These are phyloP conservation scores for Amylocarpus encephaloides DNA, from an alignment of 2,329 filamentous ascomycete species.

Conservation along the genomic window DNA sequence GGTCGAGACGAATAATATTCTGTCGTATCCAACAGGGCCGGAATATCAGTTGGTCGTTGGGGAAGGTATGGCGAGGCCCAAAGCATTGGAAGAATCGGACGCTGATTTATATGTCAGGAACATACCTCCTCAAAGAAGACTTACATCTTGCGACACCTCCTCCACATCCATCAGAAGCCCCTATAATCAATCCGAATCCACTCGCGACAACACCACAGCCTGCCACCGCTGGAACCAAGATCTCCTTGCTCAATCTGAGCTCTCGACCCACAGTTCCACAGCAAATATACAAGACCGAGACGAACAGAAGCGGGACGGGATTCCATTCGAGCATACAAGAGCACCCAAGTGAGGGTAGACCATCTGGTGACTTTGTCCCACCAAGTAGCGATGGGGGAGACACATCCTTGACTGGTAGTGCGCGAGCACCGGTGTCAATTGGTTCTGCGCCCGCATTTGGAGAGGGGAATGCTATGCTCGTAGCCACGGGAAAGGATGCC, in stretches of 20 bases:
- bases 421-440: conserved; percentile 27
- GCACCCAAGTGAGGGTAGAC: conserved; percentile 52
- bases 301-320: conserved; percentile 43
- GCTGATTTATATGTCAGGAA: conserved; percentile 48
- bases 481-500: conserved; percentile 59
- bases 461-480: conserved; percentile 72
- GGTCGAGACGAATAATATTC: conserved; percentile 89
- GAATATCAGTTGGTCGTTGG: conserved; percentile 89
- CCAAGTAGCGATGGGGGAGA: conserved; percentile 50
- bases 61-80: conserved; percentile 56
- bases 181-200: conserved; percentile 80
- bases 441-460: conserved; percentile 65
- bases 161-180: conserved; percentile 89
- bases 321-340: conserved; percentile 51
- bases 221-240: conserved; percentile 76
- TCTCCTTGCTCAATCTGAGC: conserved; percentile 58
- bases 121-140: conserved; percentile 85
- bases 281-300: conserved; percentile 46
- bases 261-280: conserved; percentile 38
- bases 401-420: conserved; percentile 44
- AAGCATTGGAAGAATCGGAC: not conserved
- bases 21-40: conserved; percentile 71
- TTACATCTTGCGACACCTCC: conserved; percentile 88
- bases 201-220: conserved; percentile 78
- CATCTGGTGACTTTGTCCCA: conserved; percentile 53